Evolutionary conservation across 176 grass and related monocot species (phyloP), one percentile per base, ranked within the genome.

Genomic region (Oryza australiensis): DNA sequence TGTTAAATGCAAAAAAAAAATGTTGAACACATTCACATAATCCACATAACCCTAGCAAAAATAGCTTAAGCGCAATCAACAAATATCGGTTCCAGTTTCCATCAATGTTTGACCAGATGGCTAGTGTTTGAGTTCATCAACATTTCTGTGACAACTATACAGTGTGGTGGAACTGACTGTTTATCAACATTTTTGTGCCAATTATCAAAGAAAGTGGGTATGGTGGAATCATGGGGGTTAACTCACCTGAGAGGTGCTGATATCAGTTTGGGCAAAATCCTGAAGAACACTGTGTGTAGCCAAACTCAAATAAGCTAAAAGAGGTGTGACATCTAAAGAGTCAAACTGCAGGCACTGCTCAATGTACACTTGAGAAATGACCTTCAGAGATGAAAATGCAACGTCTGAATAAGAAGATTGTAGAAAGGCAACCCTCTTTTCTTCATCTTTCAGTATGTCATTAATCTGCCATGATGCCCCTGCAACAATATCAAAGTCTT

Each of bases 381-480:
- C 63, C 82, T 91, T 93, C 45, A 98, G 60, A 59, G 84, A 86
- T 40, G 96, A 93, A 85, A 83, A 91, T 83, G 72, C 75, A 72
- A 74, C 70, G 14, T 86, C 87, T 62, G 89, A 88, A 80, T 88
- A 77, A 35, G 87, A 80, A 80, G 93, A 98, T 72, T 91, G 81
- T 43, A 98, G 72, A 87, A 93, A 83, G 24, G 70, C 73, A 69
- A 81, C 77, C 83, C 83, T 85, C 63, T 76, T 86, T n/a, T 89
- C 80, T 66, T 95, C 85, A 63, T 42, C 74, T 62, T 83, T 84
- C 67, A 93, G 73, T 76, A 98, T 81, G 28, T 90, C 73, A 85
- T 88, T 93, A 57, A 98, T 83, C 79, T 98, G 96, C 90, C 92
- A 98, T 53, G 96, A 82, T 82, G 85, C 80, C 37, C 86, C 86